Evolutionary conservation across 2,329 filamentous ascomycete genomes (phyloP).

Genomic region (Didymella exigua): DNA sequence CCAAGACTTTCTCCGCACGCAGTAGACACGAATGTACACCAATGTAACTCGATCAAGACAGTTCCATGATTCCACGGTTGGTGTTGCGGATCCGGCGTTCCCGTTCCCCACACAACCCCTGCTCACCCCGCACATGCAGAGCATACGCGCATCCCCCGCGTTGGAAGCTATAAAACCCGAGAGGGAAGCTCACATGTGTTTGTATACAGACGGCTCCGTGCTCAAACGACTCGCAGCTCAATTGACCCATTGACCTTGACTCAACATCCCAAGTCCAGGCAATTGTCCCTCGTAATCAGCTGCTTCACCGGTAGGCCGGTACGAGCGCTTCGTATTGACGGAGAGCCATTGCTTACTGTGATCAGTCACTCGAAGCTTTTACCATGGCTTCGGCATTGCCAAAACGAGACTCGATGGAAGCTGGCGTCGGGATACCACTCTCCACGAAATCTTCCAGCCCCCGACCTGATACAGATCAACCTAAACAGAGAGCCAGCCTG

Average conservation of each 20-base stretch:
- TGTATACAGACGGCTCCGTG: neutral
- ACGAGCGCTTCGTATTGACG: neutral
- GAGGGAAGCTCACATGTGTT: neutral
- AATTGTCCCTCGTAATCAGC: too few relatives aligned
- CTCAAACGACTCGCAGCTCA: neutral
- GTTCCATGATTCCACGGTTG: neutral
- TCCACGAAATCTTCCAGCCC: slow-evolving; percentile 20
- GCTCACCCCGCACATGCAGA: slow-evolving; percentile 36
- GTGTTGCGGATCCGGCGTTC: slow-evolving; percentile 35
- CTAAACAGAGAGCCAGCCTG: slow-evolving; percentile 37
- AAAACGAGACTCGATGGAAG: slow-evolving; percentile 45
- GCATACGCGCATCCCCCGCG: neutral
- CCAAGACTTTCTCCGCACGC: slow-evolving; percentile 24
- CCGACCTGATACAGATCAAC: slow-evolving; percentile 14
- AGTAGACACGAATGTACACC: slow-evolving; percentile 12
- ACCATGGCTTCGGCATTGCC: slow-evolving; percentile 14
- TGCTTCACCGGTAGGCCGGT: neutral
- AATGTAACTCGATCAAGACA: slow-evolving; percentile 9
- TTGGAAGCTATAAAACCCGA: slow-evolving; percentile 13
- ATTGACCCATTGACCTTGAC: neutral
- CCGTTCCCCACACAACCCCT: slow-evolving; percentile 31
- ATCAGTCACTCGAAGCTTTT: neutral
- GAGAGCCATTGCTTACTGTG: neutral
- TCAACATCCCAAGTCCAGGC: neutral
- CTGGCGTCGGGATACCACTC: slow-evolving; percentile 17